phyloP scores from a whole-genome alignment of 139 green algal genomes.

The Chlorella vulgaris region DNA sequence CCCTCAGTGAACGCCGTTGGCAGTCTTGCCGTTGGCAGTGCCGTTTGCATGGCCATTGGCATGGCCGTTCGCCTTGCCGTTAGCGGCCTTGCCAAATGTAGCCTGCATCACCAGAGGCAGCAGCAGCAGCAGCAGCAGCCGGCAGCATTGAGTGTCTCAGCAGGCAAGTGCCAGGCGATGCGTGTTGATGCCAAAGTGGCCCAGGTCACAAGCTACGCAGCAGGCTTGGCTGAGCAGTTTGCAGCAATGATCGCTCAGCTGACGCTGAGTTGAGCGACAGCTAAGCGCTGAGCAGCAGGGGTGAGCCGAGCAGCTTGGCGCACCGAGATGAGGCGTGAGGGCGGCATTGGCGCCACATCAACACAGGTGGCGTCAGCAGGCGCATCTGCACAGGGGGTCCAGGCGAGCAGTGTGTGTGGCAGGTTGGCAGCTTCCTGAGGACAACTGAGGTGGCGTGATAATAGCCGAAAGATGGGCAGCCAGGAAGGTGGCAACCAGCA shows the following conservation, averaged over 20 bases:
- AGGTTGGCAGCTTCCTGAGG: too few species aligned
- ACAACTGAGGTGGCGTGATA: too few species aligned
- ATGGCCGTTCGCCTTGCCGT: background rate
- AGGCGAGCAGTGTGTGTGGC: background rate
- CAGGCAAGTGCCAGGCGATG: background rate
- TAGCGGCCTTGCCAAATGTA: background rate
- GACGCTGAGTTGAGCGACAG: background rate
- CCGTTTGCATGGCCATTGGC: constrained; percentile 18
- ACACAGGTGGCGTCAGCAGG: constrained; percentile 16
- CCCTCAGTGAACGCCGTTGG: constrained; percentile 16
- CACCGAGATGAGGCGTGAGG: constrained; percentile 5
- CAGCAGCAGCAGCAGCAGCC: background rate
- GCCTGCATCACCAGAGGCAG: background rate
- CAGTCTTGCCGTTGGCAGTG: background rate
- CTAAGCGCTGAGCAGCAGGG: background rate
- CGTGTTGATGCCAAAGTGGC: background rate
- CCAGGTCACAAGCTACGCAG: background rate
- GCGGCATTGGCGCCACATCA: constrained; percentile 4
- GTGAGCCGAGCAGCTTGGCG: background rate
- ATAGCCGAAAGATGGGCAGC: too few species aligned
- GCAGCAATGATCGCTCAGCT: background rate
- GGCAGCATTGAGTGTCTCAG: background rate
- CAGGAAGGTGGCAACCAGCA: too few species aligned
- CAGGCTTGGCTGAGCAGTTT: background rate
- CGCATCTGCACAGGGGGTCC: background rate